Evolutionary conservation across 2,329 filamentous ascomycete genomes (phyloP).

Genomic region (Emmonsia crescens): DNA sequence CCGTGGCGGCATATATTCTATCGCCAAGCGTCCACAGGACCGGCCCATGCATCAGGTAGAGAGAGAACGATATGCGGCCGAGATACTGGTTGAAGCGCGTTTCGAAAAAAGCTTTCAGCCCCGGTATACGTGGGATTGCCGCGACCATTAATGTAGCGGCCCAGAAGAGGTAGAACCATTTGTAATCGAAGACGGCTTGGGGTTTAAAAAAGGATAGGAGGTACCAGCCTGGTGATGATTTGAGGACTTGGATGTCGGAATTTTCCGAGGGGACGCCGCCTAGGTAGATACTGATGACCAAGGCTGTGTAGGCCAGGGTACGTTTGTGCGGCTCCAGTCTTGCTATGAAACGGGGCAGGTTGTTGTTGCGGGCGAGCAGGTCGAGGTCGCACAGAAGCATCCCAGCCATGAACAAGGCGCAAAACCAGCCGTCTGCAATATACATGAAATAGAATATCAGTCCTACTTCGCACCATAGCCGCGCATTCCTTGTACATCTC

Average conservation of each 20-base stretch:
- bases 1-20: slow-evolving; percentile 51
- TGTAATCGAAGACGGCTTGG: slow-evolving; percentile 46
- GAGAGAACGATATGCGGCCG: slow-evolving; percentile 38
- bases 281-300: slow-evolving; percentile 45
- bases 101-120: slow-evolving; percentile 32
- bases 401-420: slow-evolving; percentile 49
- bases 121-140: slow-evolving; percentile 30
- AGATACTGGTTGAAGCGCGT: slow-evolving; percentile 35
- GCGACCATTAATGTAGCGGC: slow-evolving; percentile 35
- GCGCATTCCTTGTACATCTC: slow-evolving; percentile 42
- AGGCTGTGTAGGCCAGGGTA: slow-evolving; percentile 43
- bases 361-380: slow-evolving; percentile 39
- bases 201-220: slow-evolving; percentile 52
- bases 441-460: slow-evolving; percentile 58
- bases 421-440: slow-evolving; percentile 54
- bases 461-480: slow-evolving; percentile 43
- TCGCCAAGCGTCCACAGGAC: slow-evolving; percentile 51
- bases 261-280: slow-evolving; percentile 50
- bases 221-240: slow-evolving; percentile 49
- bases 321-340: slow-evolving; percentile 40
- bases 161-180: slow-evolving; percentile 35
- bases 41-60: slow-evolving; percentile 51
- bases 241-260: slow-evolving; percentile 39
- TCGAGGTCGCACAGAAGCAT: slow-evolving; percentile 55
- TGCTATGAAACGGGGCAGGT: slow-evolving; percentile 42